Conservation (phyloP, 202 grass and related monocot species). For the Saccharum hybrid region DNA sequence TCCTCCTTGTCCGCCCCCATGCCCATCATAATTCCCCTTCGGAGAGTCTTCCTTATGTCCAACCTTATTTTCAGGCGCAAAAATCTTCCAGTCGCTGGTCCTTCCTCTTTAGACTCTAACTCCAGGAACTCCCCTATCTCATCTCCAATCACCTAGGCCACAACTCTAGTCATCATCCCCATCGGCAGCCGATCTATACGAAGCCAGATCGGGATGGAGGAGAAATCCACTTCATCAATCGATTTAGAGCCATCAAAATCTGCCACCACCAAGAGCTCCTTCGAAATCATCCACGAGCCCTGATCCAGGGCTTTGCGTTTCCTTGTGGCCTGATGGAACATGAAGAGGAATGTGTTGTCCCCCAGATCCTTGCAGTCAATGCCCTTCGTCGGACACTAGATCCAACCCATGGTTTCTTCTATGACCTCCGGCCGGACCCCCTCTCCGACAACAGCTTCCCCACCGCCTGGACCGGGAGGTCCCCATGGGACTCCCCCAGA, state of each 20-base stretch:
- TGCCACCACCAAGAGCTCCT: neutral
- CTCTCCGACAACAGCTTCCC: too few species aligned
- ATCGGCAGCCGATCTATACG: neutral
- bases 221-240: neutral
- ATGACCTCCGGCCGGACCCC: too few species aligned
- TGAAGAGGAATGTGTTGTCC: too few species aligned
- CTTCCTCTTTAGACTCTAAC: neutral
- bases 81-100: accelerated
- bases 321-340: too few species aligned
- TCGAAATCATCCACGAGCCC: neutral
- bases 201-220: neutral
- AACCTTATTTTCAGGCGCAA: neutral
- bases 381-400: too few species aligned
- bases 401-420: too few species aligned
- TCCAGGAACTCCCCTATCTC: neutral
- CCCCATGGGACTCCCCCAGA: too few species aligned
- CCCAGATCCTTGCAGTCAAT: too few species aligned
- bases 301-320: neutral
- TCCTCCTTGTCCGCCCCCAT: neutral
- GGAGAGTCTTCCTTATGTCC: neutral
- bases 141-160: neutral
- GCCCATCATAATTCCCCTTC: neutral
- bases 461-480: too few species aligned
- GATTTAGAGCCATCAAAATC: neutral
- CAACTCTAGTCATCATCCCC: neutral